A percentile compares a stretch with the other conserved stretches of the same genome.
These are phyloP conservation scores for sweet orange (Citrus sinensis) DNA, from an alignment of 345 rosid species.

Conservation along the genomic window DVS_A1.0 CM039166.1:473501-474000, in stretches of 20 bases:
- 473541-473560: slow-evolving; percentile 45
- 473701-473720: slow-evolving; percentile 36
- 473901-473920: slow-evolving; percentile 28
- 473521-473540: slow-evolving; percentile 43
- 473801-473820: slow-evolving; percentile 34
- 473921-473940: slow-evolving; percentile 35
- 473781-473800: slow-evolving; percentile 44
- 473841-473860: slow-evolving; percentile 31
- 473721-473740: slow-evolving; percentile 39
- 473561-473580: slow-evolving; percentile 33
- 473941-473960: slow-evolving; percentile 25
- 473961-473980: too few species aligned
- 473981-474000: too few species aligned
- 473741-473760: slow-evolving; percentile 41
- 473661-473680: slow-evolving; percentile 43
- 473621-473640: slow-evolving; percentile 30
- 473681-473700: slow-evolving; percentile 56
- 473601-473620: slow-evolving; percentile 31
- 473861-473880: slow-evolving; percentile 28
- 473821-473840: slow-evolving; percentile 48
- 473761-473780: slow-evolving; percentile 35
- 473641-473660: slow-evolving; percentile 45
- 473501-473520: background rate
- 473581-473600: slow-evolving; percentile 36
- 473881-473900: slow-evolving; percentile 44